phyloP scores from a whole-genome alignment of 495 filamentous ascomycete species.

The Podospora australis region DNA sequence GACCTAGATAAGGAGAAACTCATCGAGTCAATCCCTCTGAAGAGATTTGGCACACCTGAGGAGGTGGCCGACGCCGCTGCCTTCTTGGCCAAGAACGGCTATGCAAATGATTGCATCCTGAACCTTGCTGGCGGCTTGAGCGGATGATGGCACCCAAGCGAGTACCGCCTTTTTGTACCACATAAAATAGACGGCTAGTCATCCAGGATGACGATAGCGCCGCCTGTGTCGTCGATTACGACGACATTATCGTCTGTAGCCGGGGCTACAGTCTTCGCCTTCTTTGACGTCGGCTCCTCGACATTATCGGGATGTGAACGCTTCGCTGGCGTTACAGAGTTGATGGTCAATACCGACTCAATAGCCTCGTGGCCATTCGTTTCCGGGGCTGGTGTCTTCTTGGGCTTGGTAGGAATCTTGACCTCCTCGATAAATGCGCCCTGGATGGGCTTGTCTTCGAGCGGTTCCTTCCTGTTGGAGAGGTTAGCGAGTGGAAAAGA shows the following conservation, averaged over 20 bases:
- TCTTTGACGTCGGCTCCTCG: conserved; percentile 34
- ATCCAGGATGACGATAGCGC: not conserved
- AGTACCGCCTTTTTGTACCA: conserved; percentile 9
- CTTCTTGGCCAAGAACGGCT: conserved; percentile 71
- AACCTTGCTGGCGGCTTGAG: conserved; percentile 83
- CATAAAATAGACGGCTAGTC: conserved; percentile 30
- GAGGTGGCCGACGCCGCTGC: conserved; percentile 78
- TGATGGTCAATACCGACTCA: not conserved
- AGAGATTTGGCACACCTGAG: conserved; percentile 57
- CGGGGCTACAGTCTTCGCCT: conserved; percentile 29
- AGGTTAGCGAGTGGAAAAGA: conserved; percentile 4
- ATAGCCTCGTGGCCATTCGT: conserved; percentile 22
- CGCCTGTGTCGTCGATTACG: conserved; percentile 55
- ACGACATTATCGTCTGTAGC: conserved; percentile 38
- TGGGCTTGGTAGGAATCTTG: conserved; percentile 43
- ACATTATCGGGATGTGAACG: conserved; percentile 29
- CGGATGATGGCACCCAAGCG: too few relatives aligned
- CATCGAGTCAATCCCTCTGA: conserved; percentile 50
- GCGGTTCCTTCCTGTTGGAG: conserved; percentile 25
- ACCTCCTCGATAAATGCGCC: conserved; percentile 22
- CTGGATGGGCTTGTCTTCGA: conserved; percentile 35
- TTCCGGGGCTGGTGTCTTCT: conserved; percentile 26
- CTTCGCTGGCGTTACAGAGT: conserved; percentile 29
- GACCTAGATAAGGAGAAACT: conserved; percentile 18
- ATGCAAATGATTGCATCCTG: conserved; percentile 77